Evolutionary conservation across 305 asterid genomes (phyloP), one percentile per base, ranked within the genome.

Genomic region (Solanum hybrid): DNA sequence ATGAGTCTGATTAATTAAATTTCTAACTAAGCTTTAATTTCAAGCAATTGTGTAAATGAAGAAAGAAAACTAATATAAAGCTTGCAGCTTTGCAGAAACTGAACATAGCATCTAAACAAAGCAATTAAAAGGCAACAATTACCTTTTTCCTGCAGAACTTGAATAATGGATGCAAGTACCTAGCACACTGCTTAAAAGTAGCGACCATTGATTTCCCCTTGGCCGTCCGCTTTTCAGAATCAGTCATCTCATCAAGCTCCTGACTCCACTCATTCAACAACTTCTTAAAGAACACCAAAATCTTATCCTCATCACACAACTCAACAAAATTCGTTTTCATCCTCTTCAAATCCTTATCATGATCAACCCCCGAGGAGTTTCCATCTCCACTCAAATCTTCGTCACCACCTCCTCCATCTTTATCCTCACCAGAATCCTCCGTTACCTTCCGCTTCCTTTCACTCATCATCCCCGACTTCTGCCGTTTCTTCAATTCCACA

Each of bases 121-220:
- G 20, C 27, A 34, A 88, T 26, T 56, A 80, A 87, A 80, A 27
- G 14, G 10, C 38, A 82, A 10, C 38, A 29, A 4, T 46, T 46
- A 95, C 99, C 97, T 97, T 95, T 94, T 97, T 97, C 91, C 99
- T 94, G 95, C 99, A 97, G 93, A 96, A 96, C 93, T 95, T 97
- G 92, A 97, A 96, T 90, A 97, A 87, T 0, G 99, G 99, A 60
- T 93, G 88, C 95, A 97, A 91, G 95, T 97, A 97, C 40, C 99
- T 95, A 17, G 99, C 99, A 78, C 99, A 97, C 91, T 97, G 99
- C 94, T 97, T 94, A 88, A 96, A 97, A 6, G 98, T 96, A 72
- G 99, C 99, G 73, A 96, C 97, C 95, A 94, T 96, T 0, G 98
- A 95, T 93, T 97, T 97, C 94, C 99, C 99, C 88, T 95, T 97